Conservation (phyloP, 805 yeast species). For the Komagataella mondaviorum region DNA sequence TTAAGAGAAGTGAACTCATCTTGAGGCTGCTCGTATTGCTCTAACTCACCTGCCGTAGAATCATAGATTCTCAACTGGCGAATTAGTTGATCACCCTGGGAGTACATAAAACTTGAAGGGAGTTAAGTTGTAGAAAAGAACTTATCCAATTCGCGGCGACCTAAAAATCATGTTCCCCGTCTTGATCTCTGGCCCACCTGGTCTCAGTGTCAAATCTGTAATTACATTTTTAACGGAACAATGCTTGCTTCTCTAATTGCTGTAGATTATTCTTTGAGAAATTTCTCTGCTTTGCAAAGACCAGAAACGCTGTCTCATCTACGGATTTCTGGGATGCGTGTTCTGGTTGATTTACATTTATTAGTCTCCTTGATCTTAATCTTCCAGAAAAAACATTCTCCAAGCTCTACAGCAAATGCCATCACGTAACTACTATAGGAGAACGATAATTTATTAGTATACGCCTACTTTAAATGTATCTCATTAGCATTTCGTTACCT, state of each 20-base stretch:
- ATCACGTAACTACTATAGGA: background rate
- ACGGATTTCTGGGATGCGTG: too few relatives aligned
- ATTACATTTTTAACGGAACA: too few relatives aligned
- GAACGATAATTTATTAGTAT: too few relatives aligned
- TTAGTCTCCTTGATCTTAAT: too few relatives aligned
- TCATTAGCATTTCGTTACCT: background rate
- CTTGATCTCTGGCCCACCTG: too few relatives aligned
- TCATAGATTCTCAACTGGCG: conserved; percentile 20
- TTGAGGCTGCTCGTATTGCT: conserved; percentile 5
- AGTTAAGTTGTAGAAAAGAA: background rate
- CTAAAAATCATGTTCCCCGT: too few relatives aligned
- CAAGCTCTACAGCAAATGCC: background rate
- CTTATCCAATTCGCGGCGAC: background rate
- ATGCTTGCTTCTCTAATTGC: too few relatives aligned
- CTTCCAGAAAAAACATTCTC: background rate
- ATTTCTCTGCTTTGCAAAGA: too few relatives aligned
- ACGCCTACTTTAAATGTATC: background rate
- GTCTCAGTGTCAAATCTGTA: too few relatives aligned
- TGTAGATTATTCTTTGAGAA: too few relatives aligned
- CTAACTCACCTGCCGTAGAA: background rate
- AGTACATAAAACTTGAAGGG: conserved; percentile 8
- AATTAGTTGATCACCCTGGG: conserved; percentile 20
- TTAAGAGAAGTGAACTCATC: conserved; percentile 16
- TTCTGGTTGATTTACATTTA: too few relatives aligned
- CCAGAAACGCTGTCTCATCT: too few relatives aligned